phyloP scores from a whole-genome alignment of 768 basidiomycete genomes.

The Austroboletus eburneus region DNA sequence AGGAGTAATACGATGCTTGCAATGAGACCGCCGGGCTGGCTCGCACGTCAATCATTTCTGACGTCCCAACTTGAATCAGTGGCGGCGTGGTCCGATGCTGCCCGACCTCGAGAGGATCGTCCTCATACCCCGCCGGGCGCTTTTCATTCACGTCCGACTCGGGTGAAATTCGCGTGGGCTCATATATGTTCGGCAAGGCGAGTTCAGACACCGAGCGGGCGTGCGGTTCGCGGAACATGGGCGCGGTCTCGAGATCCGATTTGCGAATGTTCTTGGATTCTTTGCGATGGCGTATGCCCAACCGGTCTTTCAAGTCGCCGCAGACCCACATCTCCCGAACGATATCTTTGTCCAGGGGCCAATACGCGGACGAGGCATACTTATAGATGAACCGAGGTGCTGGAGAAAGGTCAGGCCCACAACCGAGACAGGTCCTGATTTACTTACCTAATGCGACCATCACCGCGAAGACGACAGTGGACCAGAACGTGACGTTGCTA shows the following conservation, averaged over 20 bases:
- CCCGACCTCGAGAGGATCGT: constrained; percentile 4
- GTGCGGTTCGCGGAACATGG: constrained; percentile 68
- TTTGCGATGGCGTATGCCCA: constrained; percentile 68
- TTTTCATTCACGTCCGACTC: constrained; percentile 16
- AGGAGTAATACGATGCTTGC: constrained; percentile 58
- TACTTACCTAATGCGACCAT: constrained; percentile 67
- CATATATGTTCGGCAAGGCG: constrained; percentile 41
- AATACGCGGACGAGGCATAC: constrained; percentile 64
- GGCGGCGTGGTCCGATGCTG: constrained; percentile 1
- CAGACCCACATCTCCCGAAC: constrained; percentile 88
- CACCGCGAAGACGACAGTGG: constrained; percentile 65
- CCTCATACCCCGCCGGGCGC: neutral
- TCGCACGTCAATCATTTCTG: constrained; percentile 6
- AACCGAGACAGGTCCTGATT: constrained; percentile 4
- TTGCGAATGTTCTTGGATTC: constrained; percentile 38
- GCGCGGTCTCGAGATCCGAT: constrained; percentile 54
- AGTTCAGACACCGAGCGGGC: constrained; percentile 63
- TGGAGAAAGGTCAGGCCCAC: constrained; percentile 27
- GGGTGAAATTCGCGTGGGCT: constrained; percentile 39
- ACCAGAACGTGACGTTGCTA: constrained; percentile 81
- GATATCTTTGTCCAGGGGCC: constrained; percentile 83
- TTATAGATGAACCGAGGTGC: constrained; percentile 82
- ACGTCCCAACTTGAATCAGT: constrained; percentile 11
- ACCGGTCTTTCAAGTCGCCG: constrained; percentile 77
- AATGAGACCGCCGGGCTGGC: constrained; percentile 37